phyloP scores from a whole-genome alignment of 2,329 filamentous ascomycete genomes.

The Talaromyces sp. region DNA sequence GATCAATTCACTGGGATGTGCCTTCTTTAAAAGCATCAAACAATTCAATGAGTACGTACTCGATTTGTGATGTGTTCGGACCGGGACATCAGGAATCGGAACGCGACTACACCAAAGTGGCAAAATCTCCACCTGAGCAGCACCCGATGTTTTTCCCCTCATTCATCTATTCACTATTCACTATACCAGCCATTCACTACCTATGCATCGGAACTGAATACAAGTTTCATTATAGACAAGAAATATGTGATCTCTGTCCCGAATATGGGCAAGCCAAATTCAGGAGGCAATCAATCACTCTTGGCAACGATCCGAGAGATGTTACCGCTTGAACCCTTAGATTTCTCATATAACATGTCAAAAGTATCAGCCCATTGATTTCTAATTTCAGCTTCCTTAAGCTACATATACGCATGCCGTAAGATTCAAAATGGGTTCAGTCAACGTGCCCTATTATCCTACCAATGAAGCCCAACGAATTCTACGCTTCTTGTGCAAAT shows the following conservation, averaged over 20 bases:
- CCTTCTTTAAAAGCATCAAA: neutral
- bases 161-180: neutral
- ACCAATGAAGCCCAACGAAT: slow-evolving; percentile 38
- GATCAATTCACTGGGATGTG: neutral
- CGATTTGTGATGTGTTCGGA: neutral
- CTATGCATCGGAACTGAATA: neutral
- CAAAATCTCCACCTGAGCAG: slow-evolving; percentile 2
- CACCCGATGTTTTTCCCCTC: slow-evolving; percentile 12
- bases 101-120: neutral
- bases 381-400: neutral
- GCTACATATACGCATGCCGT: neutral
- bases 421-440: slow-evolving; percentile 16
- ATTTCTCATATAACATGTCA: neutral
- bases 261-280: neutral
- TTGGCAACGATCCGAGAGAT: neutral
- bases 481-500: slow-evolving; percentile 35
- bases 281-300: neutral
- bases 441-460: slow-evolving; percentile 30
- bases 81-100: slow-evolving; percentile 1
- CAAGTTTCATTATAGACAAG: neutral
- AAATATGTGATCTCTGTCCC: neutral
- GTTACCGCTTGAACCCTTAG: neutral
- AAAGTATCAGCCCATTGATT: neutral
- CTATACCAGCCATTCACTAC: neutral
- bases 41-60: too few relatives aligned